Evolutionary conservation across 805 yeast species (phyloP).

Genomic region (Ogataea nonfermentans): DNA sequence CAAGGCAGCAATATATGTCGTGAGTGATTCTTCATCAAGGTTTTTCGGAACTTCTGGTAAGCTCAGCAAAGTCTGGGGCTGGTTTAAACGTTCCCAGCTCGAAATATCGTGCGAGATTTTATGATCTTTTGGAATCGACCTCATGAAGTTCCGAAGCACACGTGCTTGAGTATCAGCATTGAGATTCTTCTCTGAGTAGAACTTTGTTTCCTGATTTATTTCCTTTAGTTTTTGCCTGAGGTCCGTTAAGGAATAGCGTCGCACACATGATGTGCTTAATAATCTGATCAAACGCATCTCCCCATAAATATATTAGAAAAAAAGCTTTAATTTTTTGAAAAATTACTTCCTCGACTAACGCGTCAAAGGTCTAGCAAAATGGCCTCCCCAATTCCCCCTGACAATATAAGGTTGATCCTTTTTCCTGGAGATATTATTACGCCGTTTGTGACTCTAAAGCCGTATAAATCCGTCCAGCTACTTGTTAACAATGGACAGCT

Average conservation of each 20-base stretch:
- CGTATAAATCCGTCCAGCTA: constrained; percentile 13
- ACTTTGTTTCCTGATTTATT: constrained; percentile 1
- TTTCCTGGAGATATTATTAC: constrained; percentile 12
- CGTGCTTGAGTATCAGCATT: constrained; percentile 14
- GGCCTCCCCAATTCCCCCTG: constrained; percentile 5
- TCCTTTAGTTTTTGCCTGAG: background rate
- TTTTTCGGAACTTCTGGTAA: constrained; percentile 12
- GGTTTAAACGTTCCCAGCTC: constrained; percentile 4
- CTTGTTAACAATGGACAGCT: constrained; percentile 24
- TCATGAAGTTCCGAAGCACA: constrained; percentile 14
- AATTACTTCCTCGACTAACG: constrained; percentile 3
- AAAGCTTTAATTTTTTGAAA: background rate
- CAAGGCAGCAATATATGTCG: constrained; percentile 10
- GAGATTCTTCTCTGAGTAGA: constrained; percentile 10
- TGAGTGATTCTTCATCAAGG: constrained; percentile 9
- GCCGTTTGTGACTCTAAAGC: background rate
- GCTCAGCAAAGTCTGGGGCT: constrained; percentile 7
- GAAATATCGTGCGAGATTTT: constrained; percentile 3
- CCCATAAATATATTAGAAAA: background rate
- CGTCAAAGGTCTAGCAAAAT: constrained; percentile 4
- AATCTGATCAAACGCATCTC: background rate
- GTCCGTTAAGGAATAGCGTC: constrained; percentile 1
- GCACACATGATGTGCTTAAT: constrained; percentile 1
- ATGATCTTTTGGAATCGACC: constrained; percentile 3
- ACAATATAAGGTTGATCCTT: constrained; percentile 14